phyloP scores from a whole-genome alignment of 441 rosid species.

The Viola pubescens region DNA sequence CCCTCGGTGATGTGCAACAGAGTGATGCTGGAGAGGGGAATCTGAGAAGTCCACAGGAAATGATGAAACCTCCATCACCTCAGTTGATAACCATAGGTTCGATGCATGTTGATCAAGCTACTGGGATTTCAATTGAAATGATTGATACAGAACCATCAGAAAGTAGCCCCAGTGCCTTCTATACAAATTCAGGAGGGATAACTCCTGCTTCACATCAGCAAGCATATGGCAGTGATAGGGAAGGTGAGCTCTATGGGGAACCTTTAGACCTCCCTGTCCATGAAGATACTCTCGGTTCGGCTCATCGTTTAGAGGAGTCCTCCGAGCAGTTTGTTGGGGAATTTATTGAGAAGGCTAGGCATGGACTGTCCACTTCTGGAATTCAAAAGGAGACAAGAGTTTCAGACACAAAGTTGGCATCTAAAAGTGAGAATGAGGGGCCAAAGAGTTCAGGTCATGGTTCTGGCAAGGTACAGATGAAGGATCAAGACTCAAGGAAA shows the following conservation, averaged over 20 bases:
- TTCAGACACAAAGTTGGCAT: conserved; percentile 18
- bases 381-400: conserved; percentile 27
- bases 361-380: conserved; percentile 42
- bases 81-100: conserved; percentile 43
- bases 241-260: conserved; percentile 27
- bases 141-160: conserved; percentile 30
- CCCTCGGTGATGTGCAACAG: conserved; percentile 28
- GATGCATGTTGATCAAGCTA: conserved; percentile 17
- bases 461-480: conserved; percentile 28
- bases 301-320: conserved; percentile 51
- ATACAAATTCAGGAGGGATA: conserved; percentile 28
- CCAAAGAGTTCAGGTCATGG: conserved; percentile 25
- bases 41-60: conserved; percentile 35
- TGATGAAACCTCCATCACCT: conserved; percentile 49
- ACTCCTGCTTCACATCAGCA: conserved; percentile 21
- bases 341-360: conserved; percentile 58
- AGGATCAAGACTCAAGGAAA: conserved; percentile 31
- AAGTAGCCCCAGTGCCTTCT: conserved; percentile 28
- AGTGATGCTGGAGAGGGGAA: conserved; percentile 29
- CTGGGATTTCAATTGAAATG: conserved; percentile 32
- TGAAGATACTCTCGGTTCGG: conserved; percentile 63
- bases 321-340: conserved; percentile 53
- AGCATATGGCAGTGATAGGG: conserved; percentile 22
- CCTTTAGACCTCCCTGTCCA: conserved; percentile 20
- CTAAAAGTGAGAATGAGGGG: conserved; percentile 25